Conservation (phyloP, 345 rosid genomes). For the Euphorbia tirucalli region DNA sequence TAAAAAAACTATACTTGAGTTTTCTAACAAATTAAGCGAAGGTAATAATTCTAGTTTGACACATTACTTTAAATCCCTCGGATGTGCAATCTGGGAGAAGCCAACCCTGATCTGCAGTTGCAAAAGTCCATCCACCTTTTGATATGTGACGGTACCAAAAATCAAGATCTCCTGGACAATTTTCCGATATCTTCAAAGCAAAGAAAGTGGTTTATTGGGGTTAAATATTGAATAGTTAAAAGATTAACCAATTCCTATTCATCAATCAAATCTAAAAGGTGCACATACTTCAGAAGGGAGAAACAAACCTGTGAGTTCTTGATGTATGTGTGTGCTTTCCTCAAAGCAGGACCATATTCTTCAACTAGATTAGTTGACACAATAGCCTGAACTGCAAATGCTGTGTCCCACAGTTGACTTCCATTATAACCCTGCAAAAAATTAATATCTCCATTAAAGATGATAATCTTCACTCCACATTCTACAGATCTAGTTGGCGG, state of each 20-base stretch:
- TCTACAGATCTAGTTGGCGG: no score
- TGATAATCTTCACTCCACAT: no score
- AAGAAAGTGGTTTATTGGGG: constrained; percentile 17
- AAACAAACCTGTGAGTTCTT: constrained; percentile 63
- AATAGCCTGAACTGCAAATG: constrained; percentile 77
- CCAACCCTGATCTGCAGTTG: constrained; percentile 96
- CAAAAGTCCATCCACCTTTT: constrained; percentile 97
- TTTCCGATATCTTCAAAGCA: constrained; percentile 59
- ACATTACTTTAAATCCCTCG: constrained; percentile 83
- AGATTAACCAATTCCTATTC: neutral
- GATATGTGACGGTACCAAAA: constrained; percentile 85
- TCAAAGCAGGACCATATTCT: constrained; percentile 56
- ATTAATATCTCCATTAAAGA: no score
- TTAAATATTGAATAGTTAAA: neutral
- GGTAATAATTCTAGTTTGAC: neutral
- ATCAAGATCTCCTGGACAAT: constrained; percentile 79
- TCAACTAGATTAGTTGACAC: constrained; percentile 54
- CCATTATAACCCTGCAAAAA: constrained; percentile 72
- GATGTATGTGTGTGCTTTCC: constrained; percentile 57
- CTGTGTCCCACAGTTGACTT: constrained; percentile 88
- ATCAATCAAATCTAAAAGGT: neutral
- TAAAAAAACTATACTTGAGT: neutral
- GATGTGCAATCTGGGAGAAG: constrained; percentile 91
- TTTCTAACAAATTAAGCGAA: constrained; percentile 13
- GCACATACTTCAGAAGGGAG: neutral